phyloP scores from a whole-genome alignment of 225 moss, liverwort and hornwort species.

The Pseudoscleropodium purum region DNA sequence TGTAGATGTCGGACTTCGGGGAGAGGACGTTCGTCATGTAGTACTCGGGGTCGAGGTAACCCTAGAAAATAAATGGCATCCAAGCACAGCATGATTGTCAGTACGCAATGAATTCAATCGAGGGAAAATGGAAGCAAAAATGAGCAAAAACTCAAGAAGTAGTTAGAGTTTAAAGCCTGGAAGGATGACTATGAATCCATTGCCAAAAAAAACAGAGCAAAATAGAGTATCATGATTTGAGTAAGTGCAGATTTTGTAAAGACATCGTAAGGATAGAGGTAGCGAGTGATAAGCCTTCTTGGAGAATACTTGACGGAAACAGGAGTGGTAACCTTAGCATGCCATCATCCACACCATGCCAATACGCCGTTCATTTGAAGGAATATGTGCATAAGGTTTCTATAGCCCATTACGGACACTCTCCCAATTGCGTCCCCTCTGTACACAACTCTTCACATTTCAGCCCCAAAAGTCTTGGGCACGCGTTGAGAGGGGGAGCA shows the following conservation, averaged over 20 bases:
- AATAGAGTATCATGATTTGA: neutral
- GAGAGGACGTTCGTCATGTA: conserved; percentile 63
- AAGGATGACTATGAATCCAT: neutral
- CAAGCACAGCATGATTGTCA: neutral
- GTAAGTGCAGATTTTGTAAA: neutral
- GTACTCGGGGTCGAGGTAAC: conserved; percentile 86
- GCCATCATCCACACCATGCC: too few species aligned
- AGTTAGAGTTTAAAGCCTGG: too few species aligned
- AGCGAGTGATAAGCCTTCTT: too few species aligned
- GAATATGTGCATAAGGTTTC: too few species aligned
- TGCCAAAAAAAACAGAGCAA: neutral
- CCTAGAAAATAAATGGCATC: conserved; percentile 15
- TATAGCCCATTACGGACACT: too few species aligned
- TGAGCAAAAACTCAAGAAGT: neutral
- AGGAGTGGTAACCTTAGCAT: neutral
- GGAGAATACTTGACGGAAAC: too few species aligned
- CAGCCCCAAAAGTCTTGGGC: too few species aligned
- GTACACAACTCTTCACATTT: too few species aligned
- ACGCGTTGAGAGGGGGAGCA: too few species aligned
- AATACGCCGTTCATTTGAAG: too few species aligned
- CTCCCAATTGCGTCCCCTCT: too few species aligned
- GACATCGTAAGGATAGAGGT: too few species aligned
- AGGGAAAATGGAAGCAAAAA: neutral
- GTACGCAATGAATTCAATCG: neutral
- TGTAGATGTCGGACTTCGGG: conserved; percentile 80